Conservation (phyloP, 2,329 filamentous ascomycete genomes). For the Amauroascus verrucosus region DNA sequence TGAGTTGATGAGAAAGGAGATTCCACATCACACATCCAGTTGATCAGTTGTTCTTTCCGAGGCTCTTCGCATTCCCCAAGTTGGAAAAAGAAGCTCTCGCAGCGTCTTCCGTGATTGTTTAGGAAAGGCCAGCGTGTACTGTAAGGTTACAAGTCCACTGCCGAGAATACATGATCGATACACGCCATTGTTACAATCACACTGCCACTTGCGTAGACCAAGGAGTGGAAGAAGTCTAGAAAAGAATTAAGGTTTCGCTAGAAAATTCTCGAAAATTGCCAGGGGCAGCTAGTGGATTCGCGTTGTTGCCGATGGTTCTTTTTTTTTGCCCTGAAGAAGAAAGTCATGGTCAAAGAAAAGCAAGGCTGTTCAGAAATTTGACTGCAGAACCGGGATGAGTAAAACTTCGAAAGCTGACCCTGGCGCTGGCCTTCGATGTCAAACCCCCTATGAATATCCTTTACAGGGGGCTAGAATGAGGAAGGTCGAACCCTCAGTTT, state of each 20-base stretch:
- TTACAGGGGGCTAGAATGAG: not conserved
- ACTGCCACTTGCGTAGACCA: not conserved
- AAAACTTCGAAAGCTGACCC: not conserved
- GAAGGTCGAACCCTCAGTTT: not conserved
- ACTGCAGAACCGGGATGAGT: not conserved
- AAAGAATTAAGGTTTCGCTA: not conserved
- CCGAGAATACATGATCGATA: no score
- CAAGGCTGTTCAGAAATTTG: not conserved
- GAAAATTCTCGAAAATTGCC: slow-evolving; percentile 10
- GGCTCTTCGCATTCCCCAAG: not conserved
- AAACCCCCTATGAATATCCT: not conserved
- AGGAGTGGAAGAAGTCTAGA: not conserved
- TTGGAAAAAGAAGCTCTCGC: not conserved
- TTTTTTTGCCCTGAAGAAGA: not conserved
- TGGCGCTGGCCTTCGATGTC: not conserved
- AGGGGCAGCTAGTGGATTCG: not conserved
- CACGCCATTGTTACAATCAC: no score
- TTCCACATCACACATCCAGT: not conserved
- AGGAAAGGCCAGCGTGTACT: not conserved
- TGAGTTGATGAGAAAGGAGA: no score
- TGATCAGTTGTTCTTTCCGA: not conserved
- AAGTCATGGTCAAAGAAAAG: not conserved
- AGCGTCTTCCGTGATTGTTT: not conserved
- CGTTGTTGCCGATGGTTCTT: not conserved
- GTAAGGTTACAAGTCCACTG: not conserved